Conservation (phyloP, 176 grass and related monocot genomes). For the Hyparrhenia diplandra region DNA sequence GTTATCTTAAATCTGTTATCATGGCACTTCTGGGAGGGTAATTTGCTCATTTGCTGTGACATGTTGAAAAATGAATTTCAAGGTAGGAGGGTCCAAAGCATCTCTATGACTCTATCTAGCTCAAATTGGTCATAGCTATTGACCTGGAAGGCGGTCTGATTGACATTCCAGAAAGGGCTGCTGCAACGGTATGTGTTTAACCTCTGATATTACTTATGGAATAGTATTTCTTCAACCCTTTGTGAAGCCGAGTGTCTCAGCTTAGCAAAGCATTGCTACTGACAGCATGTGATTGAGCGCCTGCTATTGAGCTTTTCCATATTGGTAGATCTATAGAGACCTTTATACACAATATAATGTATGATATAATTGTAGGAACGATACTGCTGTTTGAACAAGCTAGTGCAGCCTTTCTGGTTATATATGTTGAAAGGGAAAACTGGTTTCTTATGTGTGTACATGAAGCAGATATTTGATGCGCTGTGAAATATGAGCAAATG, state of each 20-base stretch:
- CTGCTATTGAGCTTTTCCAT: background rate
- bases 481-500: background rate
- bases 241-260: slow-evolving; percentile 13
- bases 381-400: background rate
- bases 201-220: slow-evolving; percentile 16
- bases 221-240: slow-evolving; percentile 24
- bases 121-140: slow-evolving; percentile 34
- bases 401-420: background rate
- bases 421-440: background rate
- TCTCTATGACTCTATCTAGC: background rate
- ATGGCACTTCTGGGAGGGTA: background rate
- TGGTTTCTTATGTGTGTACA: background rate
- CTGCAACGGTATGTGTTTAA: slow-evolving; percentile 13
- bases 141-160: slow-evolving; percentile 31
- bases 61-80: slow-evolving; percentile 18
- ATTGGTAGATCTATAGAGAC: background rate
- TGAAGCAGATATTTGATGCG: background rate
- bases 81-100: slow-evolving; percentile 19
- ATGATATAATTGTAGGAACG: background rate
- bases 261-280: background rate
- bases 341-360: slow-evolving; percentile 3
- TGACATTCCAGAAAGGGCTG: slow-evolving; percentile 38
- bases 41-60: background rate
- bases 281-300: slow-evolving; percentile 2
- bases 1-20: slow-evolving; percentile 22